Evolutionary conservation across 805 yeast species (phyloP), one percentile per base, ranked within the genome.

Genomic region (Cyberlindnera americana): DNA sequence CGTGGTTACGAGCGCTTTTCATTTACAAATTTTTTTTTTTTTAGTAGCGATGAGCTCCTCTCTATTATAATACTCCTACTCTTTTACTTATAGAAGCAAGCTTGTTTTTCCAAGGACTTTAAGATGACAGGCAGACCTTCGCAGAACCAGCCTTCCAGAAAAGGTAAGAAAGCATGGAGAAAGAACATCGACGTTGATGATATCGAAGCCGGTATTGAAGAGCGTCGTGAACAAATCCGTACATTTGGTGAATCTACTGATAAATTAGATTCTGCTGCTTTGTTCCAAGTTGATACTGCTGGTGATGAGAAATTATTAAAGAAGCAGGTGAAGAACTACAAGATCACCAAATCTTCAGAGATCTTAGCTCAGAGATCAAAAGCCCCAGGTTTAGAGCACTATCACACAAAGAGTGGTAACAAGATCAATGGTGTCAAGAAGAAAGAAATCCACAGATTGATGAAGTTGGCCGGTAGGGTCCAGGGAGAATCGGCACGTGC

Each of bases 131-230:
- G 64, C 37, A 72, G 78, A 60, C 87, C 90, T 12, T 60, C 76
- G 17, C 79, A 74, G 50, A 66, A 66, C 31, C 96, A 90, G 64
- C 57, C 83, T 5, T 88, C 96, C 7, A 75, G 98, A 56, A 93
- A 93, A 68, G 95, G 96, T 31, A 91, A 86, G 72, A 82, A 75
- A 59, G 80, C 95, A 5, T 87, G 97, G 95, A 78, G 95, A 60
- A 88, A 88, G 64, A 87, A 93, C 62, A 84, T 93, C 43, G 95
- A 93, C 60, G 66, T 93, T 15, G 79, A 77, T 18, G 96, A 88
- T 48, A 69, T 93, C 35, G 88, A 84, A 55, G 61, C 65, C 23
- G 83, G 83, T 11, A 65, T 91, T 28, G 91, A 82, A 50, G 78
- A 75, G 31, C 70, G 71, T 37, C 70, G 88, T 42, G 95, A 87